Base-by-base conservation (phyloP, 169 alveolate species). In the Plasmodium relictum region DNA sequence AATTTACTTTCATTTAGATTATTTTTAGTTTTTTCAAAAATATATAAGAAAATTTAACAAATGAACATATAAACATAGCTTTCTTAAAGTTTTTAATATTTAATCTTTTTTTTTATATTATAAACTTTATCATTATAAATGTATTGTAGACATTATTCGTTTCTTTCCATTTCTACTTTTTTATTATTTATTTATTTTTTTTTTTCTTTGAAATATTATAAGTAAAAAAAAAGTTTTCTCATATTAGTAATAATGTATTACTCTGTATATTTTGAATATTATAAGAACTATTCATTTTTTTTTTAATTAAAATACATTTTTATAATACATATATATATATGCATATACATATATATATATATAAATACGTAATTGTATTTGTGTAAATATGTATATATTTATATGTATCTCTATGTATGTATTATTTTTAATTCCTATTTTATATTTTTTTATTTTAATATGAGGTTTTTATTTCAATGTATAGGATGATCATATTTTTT, bases 291-390 rank as follows among this genome's bases (percentile, higher is more conserved):
- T 31, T 31, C 39, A 31, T 31, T 31, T 31, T 31, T 31, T 31
- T 31, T 31, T 31, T 31, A 31, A 31, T 31, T 31, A 3, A 31
- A 31, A 31, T 31, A 31, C 3, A 48, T 6, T 52, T n/a, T n/a
- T n/a, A n/a, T 31, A 74, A 74, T 16, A 42, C 41, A 39, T n/a
- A 44, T 42, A 56, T 16, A 58, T 26, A 73, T 8, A 56, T 56
- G 10, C 41, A 73, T 73, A 63, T 24, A 37, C 24, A 50, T 18
- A 61, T 26, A 37, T 58, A 58, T 58, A 20, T 20, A 58, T 58
- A 58, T 58, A 58, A 16, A 58, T 58, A 56, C 16, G 16, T 56
- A 56, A 14, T 14, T 59, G 37, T 59, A 59, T 58, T n/a, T 20
- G 20, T 20, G n/a, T 58, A 58, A 18, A 2, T 58, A 22, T 59